Base-by-base conservation (phyloP, 2,329 filamentous ascomycete species). In the Colletotrichum abscissum region DNA sequence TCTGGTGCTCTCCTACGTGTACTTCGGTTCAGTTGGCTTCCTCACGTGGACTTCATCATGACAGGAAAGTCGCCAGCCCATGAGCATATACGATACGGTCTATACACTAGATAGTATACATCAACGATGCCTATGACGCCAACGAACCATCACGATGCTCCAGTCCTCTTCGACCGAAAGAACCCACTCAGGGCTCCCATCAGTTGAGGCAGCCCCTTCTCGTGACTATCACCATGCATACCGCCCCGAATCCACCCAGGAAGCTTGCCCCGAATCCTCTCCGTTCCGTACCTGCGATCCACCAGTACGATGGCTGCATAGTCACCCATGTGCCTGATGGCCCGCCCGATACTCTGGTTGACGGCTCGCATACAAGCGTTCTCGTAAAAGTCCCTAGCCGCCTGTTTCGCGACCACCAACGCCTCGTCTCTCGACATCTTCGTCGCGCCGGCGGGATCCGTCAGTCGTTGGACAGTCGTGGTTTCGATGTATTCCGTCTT, bases 361-460 rank as follows among this genome's bases (percentile, higher is more conserved):
- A 99, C 97, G 5, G 95, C 95, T 52, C 97, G 89, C 95, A 99
- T 98, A 81, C 95, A 98, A 0, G 94, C 91, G 80, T 98, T 98
- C 81, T 98, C 95, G 80, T 97, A 97, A 79, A 94, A 97, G 74
- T 96, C 94, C 65, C 92, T 86, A 2, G 93, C 92, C 5, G 92
- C 85, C 76, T 89, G 86, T 77, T 90, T 91, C 0, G 85, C 86
- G 49, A 68, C 64, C 22, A 71, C 78, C 67, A 81, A 77, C 0
- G 84, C 86, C 52, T 83, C 79, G 14, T 76, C 71, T 30, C 71
- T 75, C 9, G 76, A 46, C 52, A 75, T 69, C 38, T 65, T 75
- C 1, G 74, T 67, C 4, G 72, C 67, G 2, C 80, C 82, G 49
- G 79, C 76, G 49, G 54, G 56, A 22, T 74, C 72, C 1, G 74